These are phyloP conservation scores for Gamsiella multidivaricata DNA, from an alignment of 192 early-diverging fungal genomes.

Conservation along the genomic window DNA sequence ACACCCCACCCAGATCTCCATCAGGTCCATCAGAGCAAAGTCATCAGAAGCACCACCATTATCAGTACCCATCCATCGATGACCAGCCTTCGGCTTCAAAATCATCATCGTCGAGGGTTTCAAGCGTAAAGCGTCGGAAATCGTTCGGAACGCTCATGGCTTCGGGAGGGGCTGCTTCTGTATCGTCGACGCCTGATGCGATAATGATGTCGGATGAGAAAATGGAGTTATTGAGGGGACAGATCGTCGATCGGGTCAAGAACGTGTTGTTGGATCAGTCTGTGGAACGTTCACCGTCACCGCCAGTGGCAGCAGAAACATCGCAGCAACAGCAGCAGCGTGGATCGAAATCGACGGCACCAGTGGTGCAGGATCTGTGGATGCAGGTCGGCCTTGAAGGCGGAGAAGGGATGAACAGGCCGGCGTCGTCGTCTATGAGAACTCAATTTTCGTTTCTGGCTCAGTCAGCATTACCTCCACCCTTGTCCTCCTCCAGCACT, in stretches of 20 bases:
- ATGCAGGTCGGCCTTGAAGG: slow-evolving; percentile 23
- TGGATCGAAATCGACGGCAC: not conserved
- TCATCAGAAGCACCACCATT: slow-evolving; percentile 35
- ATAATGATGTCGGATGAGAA: slow-evolving; percentile 33
- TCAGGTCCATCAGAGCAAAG: not conserved
- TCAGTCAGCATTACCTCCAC: not conserved
- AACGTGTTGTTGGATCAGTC: slow-evolving; percentile 34
- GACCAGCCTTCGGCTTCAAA: slow-evolving; percentile 7
- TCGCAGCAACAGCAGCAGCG: not conserved
- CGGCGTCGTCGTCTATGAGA: not conserved
- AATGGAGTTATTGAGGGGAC: slow-evolving; percentile 35
- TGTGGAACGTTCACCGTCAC: not conserved
- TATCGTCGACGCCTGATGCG: not conserved
- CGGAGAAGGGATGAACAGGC: not conserved
- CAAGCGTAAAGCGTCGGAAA: slow-evolving; percentile 42
- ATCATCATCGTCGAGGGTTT: slow-evolving; percentile 33
- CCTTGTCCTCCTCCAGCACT: no score
- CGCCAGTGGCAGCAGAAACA: not conserved
- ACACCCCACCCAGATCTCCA: slow-evolving; percentile 47
- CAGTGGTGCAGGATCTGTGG: slow-evolving; percentile 31
- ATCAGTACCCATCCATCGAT: slow-evolving; percentile 14
- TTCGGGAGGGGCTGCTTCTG: slow-evolving; percentile 22
- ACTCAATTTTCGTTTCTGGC: not conserved
- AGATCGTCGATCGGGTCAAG: slow-evolving; percentile 41
- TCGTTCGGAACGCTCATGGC: slow-evolving; percentile 38